Percentiles rank a stretch among this genome's conserved stretches.
phyloP scores from a whole-genome alignment of 192 early-diverging fungal species.

The Phycomyces blakesleeanus region DNA sequence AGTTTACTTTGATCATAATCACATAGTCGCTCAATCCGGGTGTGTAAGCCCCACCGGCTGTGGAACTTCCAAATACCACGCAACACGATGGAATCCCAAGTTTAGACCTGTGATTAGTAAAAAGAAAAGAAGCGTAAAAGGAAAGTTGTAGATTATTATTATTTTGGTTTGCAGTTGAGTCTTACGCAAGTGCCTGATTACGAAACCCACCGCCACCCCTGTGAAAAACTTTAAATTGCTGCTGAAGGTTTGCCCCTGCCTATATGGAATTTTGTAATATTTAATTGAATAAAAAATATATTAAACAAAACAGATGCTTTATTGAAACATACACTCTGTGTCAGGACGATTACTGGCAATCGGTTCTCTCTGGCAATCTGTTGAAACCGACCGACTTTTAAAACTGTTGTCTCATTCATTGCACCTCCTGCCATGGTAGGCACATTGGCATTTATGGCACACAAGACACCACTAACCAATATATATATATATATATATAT shows the following conservation, averaged over 20 bases:
- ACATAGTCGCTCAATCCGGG: conserved; percentile 65
- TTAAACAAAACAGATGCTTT: background rate
- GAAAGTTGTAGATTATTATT: background rate
- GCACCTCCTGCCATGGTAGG: conserved; percentile 61
- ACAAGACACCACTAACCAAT: conserved; percentile 43
- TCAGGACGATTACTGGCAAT: conserved; percentile 53
- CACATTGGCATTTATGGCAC: conserved; percentile 54
- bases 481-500: background rate
- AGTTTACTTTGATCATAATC: conserved; percentile 58
- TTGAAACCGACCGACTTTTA: conserved; percentile 51
- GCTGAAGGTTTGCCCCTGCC: conserved; percentile 63
- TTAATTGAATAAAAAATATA: background rate
- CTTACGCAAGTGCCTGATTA: conserved; percentile 49
- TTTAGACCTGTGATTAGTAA: conserved; percentile 46
- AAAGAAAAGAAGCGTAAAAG: background rate
- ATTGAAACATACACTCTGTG: conserved; percentile 46
- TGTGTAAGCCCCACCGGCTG: conserved; percentile 64
- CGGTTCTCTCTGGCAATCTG: conserved; percentile 55
- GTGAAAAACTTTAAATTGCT: conserved; percentile 64
- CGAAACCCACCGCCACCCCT: conserved; percentile 61
- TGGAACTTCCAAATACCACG: conserved; percentile 65
- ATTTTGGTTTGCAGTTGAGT: too few relatives aligned
- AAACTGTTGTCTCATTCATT: conserved; percentile 53
- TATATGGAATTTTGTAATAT: conserved; percentile 11
- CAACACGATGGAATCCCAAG: conserved; percentile 54